Conservation (phyloP, 352 stramenopile genomes). For the Phytopythium delawarense region DNA sequence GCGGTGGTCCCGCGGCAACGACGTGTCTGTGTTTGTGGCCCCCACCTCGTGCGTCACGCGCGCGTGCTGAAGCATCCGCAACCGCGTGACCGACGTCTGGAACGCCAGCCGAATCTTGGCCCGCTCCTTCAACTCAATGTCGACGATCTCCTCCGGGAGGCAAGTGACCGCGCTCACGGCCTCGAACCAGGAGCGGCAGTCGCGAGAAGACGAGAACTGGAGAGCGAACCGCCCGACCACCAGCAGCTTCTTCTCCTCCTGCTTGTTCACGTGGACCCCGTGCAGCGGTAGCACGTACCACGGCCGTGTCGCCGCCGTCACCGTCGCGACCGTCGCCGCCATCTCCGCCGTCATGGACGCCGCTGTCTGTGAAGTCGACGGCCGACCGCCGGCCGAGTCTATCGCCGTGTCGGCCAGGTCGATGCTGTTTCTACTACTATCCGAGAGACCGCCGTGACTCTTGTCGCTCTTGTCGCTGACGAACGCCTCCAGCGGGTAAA, state of each 20-base stretch:
- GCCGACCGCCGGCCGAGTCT: neutral
- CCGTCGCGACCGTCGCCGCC: constrained; percentile 3
- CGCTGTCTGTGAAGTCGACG: neutral
- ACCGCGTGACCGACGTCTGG: constrained; percentile 51
- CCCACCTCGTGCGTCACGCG: constrained; percentile 64
- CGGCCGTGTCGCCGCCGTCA: constrained; percentile 27
- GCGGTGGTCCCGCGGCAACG: constrained; percentile 63
- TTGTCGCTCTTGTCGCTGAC: constrained; percentile 46
- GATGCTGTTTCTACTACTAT: constrained; percentile 1
- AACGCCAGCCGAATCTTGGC: constrained; percentile 67
- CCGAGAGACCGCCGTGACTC: constrained; percentile 2
- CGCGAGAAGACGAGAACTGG: constrained; percentile 40
- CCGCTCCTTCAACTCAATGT: constrained; percentile 75
- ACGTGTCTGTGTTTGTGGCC: constrained; percentile 22
- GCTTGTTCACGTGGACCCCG: constrained; percentile 56
- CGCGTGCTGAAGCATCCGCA: constrained; percentile 74
- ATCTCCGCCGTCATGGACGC: neutral
- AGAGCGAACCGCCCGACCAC: constrained; percentile 57
- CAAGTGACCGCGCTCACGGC: constrained; percentile 58
- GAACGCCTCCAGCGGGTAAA: constrained; percentile 60
- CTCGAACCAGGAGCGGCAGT: constrained; percentile 70
- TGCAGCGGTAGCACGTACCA: constrained; percentile 79
- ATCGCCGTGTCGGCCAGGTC: neutral
- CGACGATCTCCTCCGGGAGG: constrained; percentile 62
- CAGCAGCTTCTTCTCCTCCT: constrained; percentile 65